Percentiles rank a stretch among this genome's conserved stretches.
Evolutionary conservation across 768 basidiomycete genomes (phyloP).

Genomic region (Tylopilus felleus): DNA sequence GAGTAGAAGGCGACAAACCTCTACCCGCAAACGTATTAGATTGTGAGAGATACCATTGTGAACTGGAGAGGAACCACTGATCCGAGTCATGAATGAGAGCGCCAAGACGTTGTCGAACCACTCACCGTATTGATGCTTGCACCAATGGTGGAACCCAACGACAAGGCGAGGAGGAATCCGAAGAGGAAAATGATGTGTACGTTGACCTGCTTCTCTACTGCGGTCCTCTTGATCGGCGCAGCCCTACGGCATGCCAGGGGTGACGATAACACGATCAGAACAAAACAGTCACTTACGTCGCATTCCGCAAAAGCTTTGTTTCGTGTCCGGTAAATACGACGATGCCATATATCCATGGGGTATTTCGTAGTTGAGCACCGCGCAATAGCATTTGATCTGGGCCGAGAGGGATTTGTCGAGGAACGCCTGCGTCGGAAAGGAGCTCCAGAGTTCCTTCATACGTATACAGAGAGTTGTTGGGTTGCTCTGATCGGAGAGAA

Average conservation of each 20-base stretch:
- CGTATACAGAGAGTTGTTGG: constrained; percentile 96
- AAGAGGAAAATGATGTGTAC: constrained; percentile 95
- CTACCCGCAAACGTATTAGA: constrained; percentile 54
- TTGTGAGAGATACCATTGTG: constrained; percentile 90
- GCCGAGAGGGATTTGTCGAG: constrained; percentile 84
- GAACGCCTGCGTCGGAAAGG: constrained; percentile 48
- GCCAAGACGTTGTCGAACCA: neutral
- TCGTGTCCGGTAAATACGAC: constrained; percentile 96
- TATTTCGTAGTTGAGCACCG: constrained; percentile 94
- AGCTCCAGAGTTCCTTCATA: constrained; percentile 83
- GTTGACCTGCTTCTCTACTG: constrained; percentile 95
- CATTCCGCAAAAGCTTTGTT: constrained; percentile 97
- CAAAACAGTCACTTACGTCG: constrained; percentile 65
- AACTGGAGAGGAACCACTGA: constrained; percentile 80
- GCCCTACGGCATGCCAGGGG: constrained; percentile 47
- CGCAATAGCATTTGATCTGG: constrained; percentile 93
- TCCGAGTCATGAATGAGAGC: neutral
- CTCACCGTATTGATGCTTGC: constrained; percentile 78
- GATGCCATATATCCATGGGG: constrained; percentile 93
- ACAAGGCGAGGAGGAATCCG: constrained; percentile 79
- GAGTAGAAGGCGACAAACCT: constrained; percentile 42
- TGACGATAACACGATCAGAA: neutral
- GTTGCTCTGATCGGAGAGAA: constrained; percentile 89
- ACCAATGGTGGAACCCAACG: constrained; percentile 88
- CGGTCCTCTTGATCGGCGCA: constrained; percentile 94